These are phyloP conservation scores for Pseudophaeomoniella oleicola DNA, from an alignment of 2,329 filamentous ascomycete species.

Conservation along the genomic window DNA sequence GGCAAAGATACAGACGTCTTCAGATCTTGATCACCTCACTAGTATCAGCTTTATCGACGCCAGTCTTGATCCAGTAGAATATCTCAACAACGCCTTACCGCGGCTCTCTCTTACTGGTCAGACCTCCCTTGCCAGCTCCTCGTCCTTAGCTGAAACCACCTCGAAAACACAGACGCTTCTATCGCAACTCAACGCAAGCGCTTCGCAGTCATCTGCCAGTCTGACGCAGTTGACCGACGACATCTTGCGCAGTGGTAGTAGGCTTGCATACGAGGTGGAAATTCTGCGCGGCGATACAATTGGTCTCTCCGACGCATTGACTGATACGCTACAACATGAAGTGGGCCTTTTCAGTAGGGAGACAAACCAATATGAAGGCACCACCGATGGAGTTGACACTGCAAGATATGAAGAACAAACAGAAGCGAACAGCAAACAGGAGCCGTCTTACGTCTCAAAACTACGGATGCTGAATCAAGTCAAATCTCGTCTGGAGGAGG, in stretches of 20 bases:
- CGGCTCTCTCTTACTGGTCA: conserved; percentile 41
- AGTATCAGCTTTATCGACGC: conserved; percentile 49
- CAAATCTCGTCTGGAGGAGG: conserved; percentile 67
- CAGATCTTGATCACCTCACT: background rate
- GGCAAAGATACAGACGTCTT: background rate
- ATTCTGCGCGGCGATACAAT: conserved; percentile 77
- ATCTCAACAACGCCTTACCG: conserved; percentile 68
- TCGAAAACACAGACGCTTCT: conserved; percentile 71
- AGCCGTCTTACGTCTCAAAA: conserved; percentile 58
- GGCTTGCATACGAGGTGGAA: conserved; percentile 89
- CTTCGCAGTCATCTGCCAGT: conserved; percentile 62
- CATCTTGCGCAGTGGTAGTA: conserved; percentile 74
- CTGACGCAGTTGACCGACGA: conserved; percentile 89
- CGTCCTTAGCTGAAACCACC: conserved; percentile 57
- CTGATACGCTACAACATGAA: conserved; percentile 56
- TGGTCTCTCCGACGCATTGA: conserved; percentile 63
- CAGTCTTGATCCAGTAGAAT: conserved; percentile 69
- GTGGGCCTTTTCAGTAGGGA: conserved; percentile 56
- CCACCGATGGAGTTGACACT: conserved; percentile 3
- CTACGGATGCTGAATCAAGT: conserved; percentile 73
- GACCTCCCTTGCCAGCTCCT: conserved; percentile 21
- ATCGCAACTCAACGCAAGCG: conserved; percentile 78
- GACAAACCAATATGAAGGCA: conserved; percentile 13
- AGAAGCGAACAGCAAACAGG: conserved; percentile 12
- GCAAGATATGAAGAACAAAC: conserved; percentile 2